Percentiles rank a stretch among this genome's conserved stretches.
Evolutionary conservation across 805 yeast genomes (phyloP).

Genomic region (Schwanniomyces vanrijiae): DNA sequence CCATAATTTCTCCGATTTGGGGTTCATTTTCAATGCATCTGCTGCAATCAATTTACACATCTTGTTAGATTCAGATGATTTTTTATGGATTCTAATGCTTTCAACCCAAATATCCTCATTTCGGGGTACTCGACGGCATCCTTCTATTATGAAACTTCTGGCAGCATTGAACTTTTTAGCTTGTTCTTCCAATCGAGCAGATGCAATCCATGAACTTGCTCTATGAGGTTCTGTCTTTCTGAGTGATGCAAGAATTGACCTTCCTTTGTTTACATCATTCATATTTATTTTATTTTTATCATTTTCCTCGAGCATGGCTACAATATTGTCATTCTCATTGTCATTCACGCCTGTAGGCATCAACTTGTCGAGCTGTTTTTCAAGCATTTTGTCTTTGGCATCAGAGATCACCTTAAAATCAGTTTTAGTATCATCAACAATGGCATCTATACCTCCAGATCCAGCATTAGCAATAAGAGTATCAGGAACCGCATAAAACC

Average conservation of each 20-base stretch:
- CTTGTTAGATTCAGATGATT: constrained; percentile 37
- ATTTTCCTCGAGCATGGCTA: constrained; percentile 6
- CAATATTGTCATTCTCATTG: constrained; percentile 33
- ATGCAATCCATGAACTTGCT: constrained; percentile 82
- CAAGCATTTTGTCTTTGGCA: constrained; percentile 63
- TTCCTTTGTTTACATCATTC: constrained; percentile 60
- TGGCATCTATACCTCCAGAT: constrained; percentile 9
- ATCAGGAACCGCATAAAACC: constrained; percentile 86
- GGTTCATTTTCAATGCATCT: constrained; percentile 60
- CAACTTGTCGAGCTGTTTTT: constrained; percentile 48
- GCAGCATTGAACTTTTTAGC: constrained; percentile 60
- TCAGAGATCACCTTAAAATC: constrained; percentile 56
- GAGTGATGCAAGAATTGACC: constrained; percentile 63
- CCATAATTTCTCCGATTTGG: constrained; percentile 69
- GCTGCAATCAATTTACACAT: constrained; percentile 59
- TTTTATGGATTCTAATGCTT: constrained; percentile 59
- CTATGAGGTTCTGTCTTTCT: constrained; percentile 71
- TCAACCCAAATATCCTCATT: constrained; percentile 84
- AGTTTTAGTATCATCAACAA: constrained; percentile 20
- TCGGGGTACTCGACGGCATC: constrained; percentile 65
- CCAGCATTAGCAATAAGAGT: constrained; percentile 43
- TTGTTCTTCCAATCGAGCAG: constrained; percentile 74
- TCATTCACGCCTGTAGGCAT: constrained; percentile 16
- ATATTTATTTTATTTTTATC: constrained; percentile 24
- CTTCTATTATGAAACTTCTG: constrained; percentile 62